These are phyloP conservation scores for Talaromyces piceae DNA, from an alignment of 2,329 filamentous ascomycete genomes.

Conservation along the genomic window DNA sequence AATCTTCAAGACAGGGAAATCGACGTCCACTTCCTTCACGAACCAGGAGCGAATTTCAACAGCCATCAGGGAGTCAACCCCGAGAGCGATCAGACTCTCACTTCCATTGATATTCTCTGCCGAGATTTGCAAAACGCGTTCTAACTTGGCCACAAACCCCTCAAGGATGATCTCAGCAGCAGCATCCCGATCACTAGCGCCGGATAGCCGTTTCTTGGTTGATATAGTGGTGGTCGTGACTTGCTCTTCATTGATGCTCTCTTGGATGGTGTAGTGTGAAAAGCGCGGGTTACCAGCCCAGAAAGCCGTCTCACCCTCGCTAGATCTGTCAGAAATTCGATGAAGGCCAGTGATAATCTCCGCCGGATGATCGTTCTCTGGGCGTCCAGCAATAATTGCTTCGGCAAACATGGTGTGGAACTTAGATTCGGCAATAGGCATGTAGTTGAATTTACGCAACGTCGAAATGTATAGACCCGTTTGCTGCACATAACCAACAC, in stretches of 20 bases:
- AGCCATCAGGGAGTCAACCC: neutral
- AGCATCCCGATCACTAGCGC: neutral
- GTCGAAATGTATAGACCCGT: neutral
- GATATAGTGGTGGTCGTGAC: neutral
- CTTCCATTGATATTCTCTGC: neutral
- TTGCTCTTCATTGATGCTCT: neutral
- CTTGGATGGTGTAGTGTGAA: neutral
- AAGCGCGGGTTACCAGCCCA: neutral
- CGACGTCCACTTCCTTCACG: slow-evolving; percentile 35
- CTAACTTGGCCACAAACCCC: neutral
- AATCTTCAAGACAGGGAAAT: slow-evolving; percentile 36
- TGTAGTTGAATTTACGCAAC: too few relatives aligned
- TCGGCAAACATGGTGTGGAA: slow-evolving; percentile 48
- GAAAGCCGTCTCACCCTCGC: neutral
- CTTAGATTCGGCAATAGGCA: slow-evolving; percentile 38
- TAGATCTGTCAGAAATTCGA: neutral
- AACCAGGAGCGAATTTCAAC: slow-evolving; percentile 33
- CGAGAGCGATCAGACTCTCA: neutral
- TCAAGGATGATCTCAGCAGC: neutral
- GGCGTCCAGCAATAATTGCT: slow-evolving; percentile 39
- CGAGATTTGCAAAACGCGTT: neutral
- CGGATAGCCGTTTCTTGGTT: neutral
- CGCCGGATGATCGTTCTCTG: slow-evolving; percentile 12
- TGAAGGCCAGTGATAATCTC: slow-evolving; percentile 17
- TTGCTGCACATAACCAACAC: slow-evolving; percentile 19